Evolutionary conservation across 345 rosid species (phyloP).

Genomic region (Eucalyptus pumila): DNA sequence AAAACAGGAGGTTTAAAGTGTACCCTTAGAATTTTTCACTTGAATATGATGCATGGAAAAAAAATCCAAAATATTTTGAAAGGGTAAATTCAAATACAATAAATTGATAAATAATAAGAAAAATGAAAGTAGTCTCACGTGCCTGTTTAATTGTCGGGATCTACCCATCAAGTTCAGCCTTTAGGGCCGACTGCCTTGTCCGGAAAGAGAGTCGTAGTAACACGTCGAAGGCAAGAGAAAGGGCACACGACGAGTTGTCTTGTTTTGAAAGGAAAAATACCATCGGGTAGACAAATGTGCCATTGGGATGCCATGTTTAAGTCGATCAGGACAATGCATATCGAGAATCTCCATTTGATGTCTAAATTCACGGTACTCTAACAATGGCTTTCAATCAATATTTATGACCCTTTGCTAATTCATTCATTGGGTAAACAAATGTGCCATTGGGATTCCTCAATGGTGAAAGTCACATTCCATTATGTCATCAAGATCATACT

Average conservation of each 20-base stretch:
- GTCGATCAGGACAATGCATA: rapidly evolving
- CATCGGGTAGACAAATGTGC: too few relatives aligned
- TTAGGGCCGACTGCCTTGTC: not conserved
- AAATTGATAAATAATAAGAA: not conserved
- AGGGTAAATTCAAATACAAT: not conserved
- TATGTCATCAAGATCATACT: not conserved
- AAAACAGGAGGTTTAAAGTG: rapidly evolving
- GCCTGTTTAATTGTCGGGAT: not conserved
- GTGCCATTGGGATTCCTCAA: not conserved
- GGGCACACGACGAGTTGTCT: too few relatives aligned
- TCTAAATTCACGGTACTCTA: not conserved
- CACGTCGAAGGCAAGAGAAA: not conserved
- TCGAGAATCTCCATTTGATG: not conserved
- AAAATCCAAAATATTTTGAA: not conserved
- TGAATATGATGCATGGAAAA: not conserved
- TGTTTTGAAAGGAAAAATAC: too few relatives aligned
- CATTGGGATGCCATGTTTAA: not conserved
- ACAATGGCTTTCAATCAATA: not conserved
- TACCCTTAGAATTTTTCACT: not conserved
- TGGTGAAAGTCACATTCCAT: not conserved
- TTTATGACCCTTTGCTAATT: not conserved
- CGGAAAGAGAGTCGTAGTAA: not conserved
- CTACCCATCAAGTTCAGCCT: not conserved
- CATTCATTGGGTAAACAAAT: not conserved
- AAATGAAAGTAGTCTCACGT: not conserved